Evolutionary conservation across 805 yeast genomes (phyloP), one percentile per base, ranked within the genome.

Genomic region (Zygoascus ofunaensis): DNA sequence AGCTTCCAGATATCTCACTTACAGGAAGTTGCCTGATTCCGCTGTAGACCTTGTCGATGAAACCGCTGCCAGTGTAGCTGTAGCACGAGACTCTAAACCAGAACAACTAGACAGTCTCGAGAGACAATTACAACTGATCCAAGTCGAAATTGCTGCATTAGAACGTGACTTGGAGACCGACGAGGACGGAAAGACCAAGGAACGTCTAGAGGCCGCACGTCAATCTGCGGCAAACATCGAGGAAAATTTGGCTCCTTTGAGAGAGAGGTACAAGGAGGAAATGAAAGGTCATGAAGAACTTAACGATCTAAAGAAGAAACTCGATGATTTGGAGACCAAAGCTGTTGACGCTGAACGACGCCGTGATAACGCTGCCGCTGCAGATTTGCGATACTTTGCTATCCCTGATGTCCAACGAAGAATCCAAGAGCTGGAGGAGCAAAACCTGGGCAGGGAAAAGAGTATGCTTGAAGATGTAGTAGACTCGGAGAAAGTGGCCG

Each of bases 291-390:
- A 89, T 59, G 95, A 87, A 57, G 89, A 86, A 63, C 76, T 92
- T 59, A 90, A 92, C 43, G 71, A 79, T 37, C 89, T 94, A 42
- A 89, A 90, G 71, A 78, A 87, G 67, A 86, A 83, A 64, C 73
- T 92, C 53, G 97, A 90, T 56, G 97, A 92, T 52, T 73, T 92
- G 57, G 95, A 87, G 60, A 79, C 76, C 61, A 92, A 92, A 68
- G 97, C 97, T 3, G 74, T 71, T 45, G 97, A 92, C 66, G 98
- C 98, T 20, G 97, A 90, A 64, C 86, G 98, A 74, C 82, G 97
- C 61, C 85, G 85, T 52, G 98, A 92, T 62, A 86, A 87, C 28
- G 90, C 82, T 4, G 75, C 96, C 8, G 95, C 94, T 43, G 97
- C 98, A 18, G 98, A 92, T 66, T 74, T 92, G 63, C 77, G 95